phyloP scores from a whole-genome alignment of 352 stramenopile genomes.

The Globisporangium cystogenes region DNA sequence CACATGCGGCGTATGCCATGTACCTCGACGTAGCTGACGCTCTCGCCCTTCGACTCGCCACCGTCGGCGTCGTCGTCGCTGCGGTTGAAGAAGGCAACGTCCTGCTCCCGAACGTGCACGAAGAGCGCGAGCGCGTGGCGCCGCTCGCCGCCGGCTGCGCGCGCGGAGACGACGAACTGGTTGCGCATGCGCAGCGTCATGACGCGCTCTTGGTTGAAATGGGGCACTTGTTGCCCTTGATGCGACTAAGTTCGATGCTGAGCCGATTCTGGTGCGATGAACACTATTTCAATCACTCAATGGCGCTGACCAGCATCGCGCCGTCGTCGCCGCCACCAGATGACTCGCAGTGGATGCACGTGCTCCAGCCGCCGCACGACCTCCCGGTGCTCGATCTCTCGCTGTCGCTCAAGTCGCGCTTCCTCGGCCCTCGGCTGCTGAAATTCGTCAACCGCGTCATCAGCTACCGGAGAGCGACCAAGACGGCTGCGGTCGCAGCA shows the following conservation, averaged over 20 bases:
- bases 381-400: slow-evolving; percentile 14
- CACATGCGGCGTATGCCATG: background rate
- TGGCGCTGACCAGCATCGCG: background rate
- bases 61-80: background rate
- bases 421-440: slow-evolving; percentile 2
- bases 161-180: slow-evolving; percentile 46
- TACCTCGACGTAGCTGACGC: slow-evolving; percentile 37
- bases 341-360: slow-evolving; percentile 1
- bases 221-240: too few relatives aligned
- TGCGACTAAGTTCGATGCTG: too few relatives aligned
- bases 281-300: too few relatives aligned
- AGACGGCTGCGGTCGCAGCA: background rate
- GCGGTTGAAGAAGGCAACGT: slow-evolving; percentile 51
- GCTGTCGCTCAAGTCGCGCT: slow-evolving; percentile 18
- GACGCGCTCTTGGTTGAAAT: too few relatives aligned
- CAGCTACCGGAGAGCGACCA: background rate
- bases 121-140: slow-evolving; percentile 50
- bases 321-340: too few relatives aligned
- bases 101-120: slow-evolving; percentile 49
- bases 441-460: slow-evolving; percentile 1
- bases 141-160: slow-evolving; percentile 24
- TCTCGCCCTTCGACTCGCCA: slow-evolving; percentile 6
- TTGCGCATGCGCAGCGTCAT: slow-evolving; percentile 49
- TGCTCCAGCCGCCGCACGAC: slow-evolving; percentile 1
- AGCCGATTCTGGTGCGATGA: too few relatives aligned